Conservation (phyloP, 495 filamentous ascomycete species). For the Aspergillus sclerotioniger region DNA sequence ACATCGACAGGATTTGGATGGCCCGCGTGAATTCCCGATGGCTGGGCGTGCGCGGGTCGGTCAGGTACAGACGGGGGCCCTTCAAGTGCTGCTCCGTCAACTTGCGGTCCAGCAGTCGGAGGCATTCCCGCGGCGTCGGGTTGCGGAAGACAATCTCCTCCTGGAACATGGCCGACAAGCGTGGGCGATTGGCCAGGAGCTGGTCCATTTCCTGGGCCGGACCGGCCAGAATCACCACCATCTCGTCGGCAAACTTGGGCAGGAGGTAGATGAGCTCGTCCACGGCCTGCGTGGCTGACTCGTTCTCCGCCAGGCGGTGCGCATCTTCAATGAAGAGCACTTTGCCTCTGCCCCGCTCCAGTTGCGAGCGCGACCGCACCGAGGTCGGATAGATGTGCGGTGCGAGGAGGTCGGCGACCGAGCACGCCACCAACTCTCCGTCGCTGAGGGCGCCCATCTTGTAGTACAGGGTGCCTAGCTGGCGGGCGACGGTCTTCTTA, state of each 20-base stretch:
- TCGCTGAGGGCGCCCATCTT: constrained; percentile 40
- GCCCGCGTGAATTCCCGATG: constrained; percentile 22
- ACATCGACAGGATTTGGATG: constrained; percentile 22
- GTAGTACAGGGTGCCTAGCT: constrained; percentile 24
- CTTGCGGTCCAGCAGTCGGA: constrained; percentile 38
- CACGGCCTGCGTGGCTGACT: constrained; percentile 57
- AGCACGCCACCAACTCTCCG: constrained; percentile 36
- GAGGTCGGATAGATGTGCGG: constrained; percentile 59
- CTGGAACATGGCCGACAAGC: constrained; percentile 60
- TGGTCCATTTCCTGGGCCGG: constrained; percentile 63
- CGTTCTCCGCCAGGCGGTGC: constrained; percentile 53
- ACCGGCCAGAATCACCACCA: constrained; percentile 66
- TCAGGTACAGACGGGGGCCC: constrained; percentile 12
- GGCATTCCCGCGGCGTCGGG: constrained; percentile 43
- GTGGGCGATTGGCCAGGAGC: constrained; percentile 58
- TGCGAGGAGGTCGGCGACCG: constrained; percentile 37
- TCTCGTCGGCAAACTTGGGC: constrained; percentile 51
- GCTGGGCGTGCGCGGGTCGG: constrained; percentile 12
- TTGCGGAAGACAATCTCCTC: constrained; percentile 49
- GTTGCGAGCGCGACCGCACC: constrained; percentile 56
- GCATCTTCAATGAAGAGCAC: constrained; percentile 71
- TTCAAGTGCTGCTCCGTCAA: constrained; percentile 17
- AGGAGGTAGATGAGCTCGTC: constrained; percentile 59
- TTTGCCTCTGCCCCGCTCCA: constrained; percentile 60
- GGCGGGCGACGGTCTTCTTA: constrained; percentile 46